Evolutionary conservation across 164 flowering plant genomes (phyloP).

Genomic region (Saururus chinensis): DNA sequence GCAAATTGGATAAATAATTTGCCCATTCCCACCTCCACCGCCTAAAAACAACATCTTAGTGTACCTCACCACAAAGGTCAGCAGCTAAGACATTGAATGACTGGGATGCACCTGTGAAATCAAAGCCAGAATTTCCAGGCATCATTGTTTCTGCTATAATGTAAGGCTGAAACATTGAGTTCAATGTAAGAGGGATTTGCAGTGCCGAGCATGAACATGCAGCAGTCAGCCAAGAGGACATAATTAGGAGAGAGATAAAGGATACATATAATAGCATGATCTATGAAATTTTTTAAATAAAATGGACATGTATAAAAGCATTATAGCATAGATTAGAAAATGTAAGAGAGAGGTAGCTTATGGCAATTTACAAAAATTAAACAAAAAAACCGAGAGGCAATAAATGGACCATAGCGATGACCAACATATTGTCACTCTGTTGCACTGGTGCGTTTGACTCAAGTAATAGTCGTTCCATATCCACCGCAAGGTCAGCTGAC

Average conservation of each 20-base stretch:
- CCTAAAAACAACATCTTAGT: not conserved
- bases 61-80: conserved; percentile 94
- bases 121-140: conserved; percentile 84
- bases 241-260: not conserved
- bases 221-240: not conserved
- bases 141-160: conserved; percentile 74
- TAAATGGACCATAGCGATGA: not conserved
- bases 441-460: not conserved
- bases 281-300: too few relatives aligned
- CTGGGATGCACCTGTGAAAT: conserved; percentile 66
- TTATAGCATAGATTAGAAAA: not conserved
- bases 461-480: not conserved
- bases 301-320: too few relatives aligned
- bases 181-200: not conserved
- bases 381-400: not conserved
- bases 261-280: too few relatives aligned
- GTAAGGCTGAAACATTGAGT: conserved; percentile 44
- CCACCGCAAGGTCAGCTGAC: not conserved
- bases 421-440: not conserved
- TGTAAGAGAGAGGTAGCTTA: not conserved
- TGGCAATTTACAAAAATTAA: not conserved
- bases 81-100: conserved; percentile 85
- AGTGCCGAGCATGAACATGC: not conserved
- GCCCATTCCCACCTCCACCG: too few relatives aligned
- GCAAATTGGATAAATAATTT: too few relatives aligned